Percentiles rank a stretch among this genome's conserved stretches.
These are phyloP conservation scores for Sinapis alba DNA, from an alignment of 441 rosid genomes.

Conservation along the genomic window DNA sequence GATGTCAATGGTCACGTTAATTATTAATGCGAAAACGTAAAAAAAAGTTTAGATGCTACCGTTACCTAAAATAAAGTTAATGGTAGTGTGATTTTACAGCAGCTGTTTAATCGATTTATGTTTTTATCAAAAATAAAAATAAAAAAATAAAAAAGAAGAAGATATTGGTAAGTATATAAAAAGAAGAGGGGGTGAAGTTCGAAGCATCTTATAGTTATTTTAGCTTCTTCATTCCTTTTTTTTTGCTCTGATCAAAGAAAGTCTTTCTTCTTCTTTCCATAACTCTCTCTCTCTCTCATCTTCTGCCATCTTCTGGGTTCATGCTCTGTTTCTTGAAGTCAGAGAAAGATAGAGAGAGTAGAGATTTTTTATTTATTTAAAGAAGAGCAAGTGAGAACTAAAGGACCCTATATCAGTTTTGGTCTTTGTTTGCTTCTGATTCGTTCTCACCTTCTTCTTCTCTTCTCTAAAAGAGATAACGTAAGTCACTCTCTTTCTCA, in stretches of 20 bases:
- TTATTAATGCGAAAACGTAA: slow-evolving; percentile 34
- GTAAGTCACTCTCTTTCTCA: slow-evolving; percentile 31
- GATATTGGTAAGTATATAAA: slow-evolving; percentile 41
- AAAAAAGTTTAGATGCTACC: slow-evolving; percentile 31
- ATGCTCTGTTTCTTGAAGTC: slow-evolving; percentile 34
- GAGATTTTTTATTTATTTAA: neutral
- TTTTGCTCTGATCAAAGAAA: slow-evolving; percentile 50
- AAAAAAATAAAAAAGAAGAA: neutral
- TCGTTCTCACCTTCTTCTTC: slow-evolving; percentile 31
- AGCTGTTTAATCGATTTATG: neutral
- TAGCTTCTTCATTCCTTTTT: slow-evolving; percentile 42
- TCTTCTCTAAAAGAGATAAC: slow-evolving; percentile 12
- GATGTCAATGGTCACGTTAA: slow-evolving; percentile 34
- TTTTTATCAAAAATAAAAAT: neutral
- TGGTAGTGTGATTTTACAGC: slow-evolving; percentile 31
- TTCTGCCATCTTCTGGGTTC: slow-evolving; percentile 32
- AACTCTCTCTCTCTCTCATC: slow-evolving; percentile 37
- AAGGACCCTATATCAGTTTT: slow-evolving; percentile 4
- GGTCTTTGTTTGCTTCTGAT: slow-evolving; percentile 34
- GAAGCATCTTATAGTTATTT: slow-evolving; percentile 37
- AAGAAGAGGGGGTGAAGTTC: slow-evolving; percentile 44
- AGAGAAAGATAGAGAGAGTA: slow-evolving; percentile 6
- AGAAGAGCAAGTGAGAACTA: slow-evolving; percentile 18
- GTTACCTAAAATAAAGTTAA: slow-evolving; percentile 35
- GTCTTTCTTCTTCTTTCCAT: slow-evolving; percentile 46